These are phyloP conservation scores for Albugo laibachii DNA, from an alignment of 352 stramenopile genomes.

Conservation along the genomic window DNA sequence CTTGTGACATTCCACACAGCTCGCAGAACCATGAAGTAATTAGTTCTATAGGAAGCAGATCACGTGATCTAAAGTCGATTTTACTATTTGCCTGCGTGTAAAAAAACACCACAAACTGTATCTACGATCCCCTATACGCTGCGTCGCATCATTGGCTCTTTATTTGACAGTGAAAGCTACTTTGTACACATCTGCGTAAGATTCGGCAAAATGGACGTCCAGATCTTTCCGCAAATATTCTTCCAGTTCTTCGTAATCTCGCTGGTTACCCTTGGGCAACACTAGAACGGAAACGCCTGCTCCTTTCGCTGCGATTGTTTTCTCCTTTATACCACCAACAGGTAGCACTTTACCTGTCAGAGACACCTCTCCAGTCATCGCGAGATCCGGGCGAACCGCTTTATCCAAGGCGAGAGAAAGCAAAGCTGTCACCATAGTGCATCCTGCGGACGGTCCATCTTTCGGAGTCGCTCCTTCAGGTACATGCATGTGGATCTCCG, in stretches of 20 bases:
- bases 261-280: constrained; percentile 86
- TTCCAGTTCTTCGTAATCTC: constrained; percentile 93
- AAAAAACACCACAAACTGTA: too few species aligned
- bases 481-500: constrained; percentile 95
- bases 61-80: too few species aligned
- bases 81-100: too few species aligned
- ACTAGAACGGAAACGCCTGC: constrained; percentile 90
- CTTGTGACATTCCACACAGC: constrained; percentile 48
- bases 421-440: constrained; percentile 96
- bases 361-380: constrained; percentile 95
- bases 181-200: constrained; percentile 93
- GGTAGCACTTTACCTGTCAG: constrained; percentile 97
- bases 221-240: constrained; percentile 94
- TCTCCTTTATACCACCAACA: constrained; percentile 98
- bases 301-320: constrained; percentile 94
- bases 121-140: too few species aligned
- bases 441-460: constrained; percentile 94
- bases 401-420: constrained; percentile 88
- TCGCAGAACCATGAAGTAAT: constrained; percentile 29
- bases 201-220: constrained; percentile 92
- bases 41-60: not conserved
- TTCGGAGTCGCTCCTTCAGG: constrained; percentile 97
- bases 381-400: constrained; percentile 80
- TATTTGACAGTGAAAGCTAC: constrained; percentile 75
- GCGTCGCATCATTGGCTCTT: not conserved